phyloP scores from a whole-genome alignment of 1,284 basidiomycete species.

The Cystobasidium pallidum region DNA sequence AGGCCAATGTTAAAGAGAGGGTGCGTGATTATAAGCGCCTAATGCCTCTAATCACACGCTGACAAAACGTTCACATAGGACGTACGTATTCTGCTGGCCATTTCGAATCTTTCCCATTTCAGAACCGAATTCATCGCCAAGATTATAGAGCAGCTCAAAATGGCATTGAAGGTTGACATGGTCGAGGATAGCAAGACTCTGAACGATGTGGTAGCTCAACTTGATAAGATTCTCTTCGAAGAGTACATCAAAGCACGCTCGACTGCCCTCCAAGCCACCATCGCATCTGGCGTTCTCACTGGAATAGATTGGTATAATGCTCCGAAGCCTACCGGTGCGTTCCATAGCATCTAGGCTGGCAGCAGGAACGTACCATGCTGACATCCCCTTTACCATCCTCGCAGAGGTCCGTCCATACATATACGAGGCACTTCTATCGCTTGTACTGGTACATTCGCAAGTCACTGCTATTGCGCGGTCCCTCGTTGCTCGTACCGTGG shows the following conservation, averaged over 20 bases:
- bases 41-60: neutral
- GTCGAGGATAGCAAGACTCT: slow-evolving; percentile 79
- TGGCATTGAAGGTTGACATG: slow-evolving; percentile 73
- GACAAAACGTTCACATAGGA: slow-evolving; percentile 63
- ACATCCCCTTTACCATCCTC: slow-evolving; percentile 3
- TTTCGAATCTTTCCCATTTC: slow-evolving; percentile 85
- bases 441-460: slow-evolving; percentile 91
- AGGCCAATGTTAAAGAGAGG: slow-evolving; percentile 55
- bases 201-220: slow-evolving; percentile 73
- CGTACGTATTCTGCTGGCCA: slow-evolving; percentile 80
- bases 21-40: slow-evolving; percentile 38
- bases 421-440: slow-evolving; percentile 81
- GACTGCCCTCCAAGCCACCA: slow-evolving; percentile 66
- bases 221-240: slow-evolving; percentile 85
- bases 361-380: neutral
- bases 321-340: slow-evolving; percentile 78
- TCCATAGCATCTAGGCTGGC: slow-evolving; percentile 14
- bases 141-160: slow-evolving; percentile 79
- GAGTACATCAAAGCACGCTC: slow-evolving; percentile 82
- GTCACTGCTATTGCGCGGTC: slow-evolving; percentile 76
- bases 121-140: slow-evolving; percentile 71
- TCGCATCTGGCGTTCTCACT: slow-evolving; percentile 77
- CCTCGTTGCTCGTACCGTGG: slow-evolving; percentile 79
- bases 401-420: slow-evolving; percentile 92
- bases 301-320: slow-evolving; percentile 90